Base-by-base conservation (phyloP, 2,329 filamentous ascomycete species). In the Arthrinium phaeospermum region DNA sequence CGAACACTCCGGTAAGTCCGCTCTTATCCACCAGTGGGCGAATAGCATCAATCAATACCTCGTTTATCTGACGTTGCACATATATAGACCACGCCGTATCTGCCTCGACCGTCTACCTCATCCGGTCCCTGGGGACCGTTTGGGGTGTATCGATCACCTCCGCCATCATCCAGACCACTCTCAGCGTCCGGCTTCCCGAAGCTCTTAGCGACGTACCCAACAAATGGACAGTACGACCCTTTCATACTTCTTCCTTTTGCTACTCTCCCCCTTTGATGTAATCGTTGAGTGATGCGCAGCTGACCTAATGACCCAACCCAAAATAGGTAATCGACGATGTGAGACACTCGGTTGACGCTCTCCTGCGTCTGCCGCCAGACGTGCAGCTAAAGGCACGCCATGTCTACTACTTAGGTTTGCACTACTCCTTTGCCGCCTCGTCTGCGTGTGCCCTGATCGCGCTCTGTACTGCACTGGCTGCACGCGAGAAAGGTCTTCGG, bases 71-170 rank as follows among this genome's bases (percentile, higher is more conserved):
- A 37, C 22, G 7, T n/a, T 41, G 19, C 34, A n/a, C 19, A n/a
- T 16, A 34, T 49, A 22, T 14, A 91, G 90, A 91, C 70, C 89
- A 92, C 76, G 89, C 90, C 14, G 89, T 91, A 1, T 88, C 87
- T 0, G 86, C 90, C 2, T 91, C 89, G 1, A 91, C 88, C 0
- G 87, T 91, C 8, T 92, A 92, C 77, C 84, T 92, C 27, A 86
- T 92, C 61, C 87, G 90, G 37, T 91, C 89, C 0, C 81, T 92
- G 3, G 90, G 90, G 1, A 88, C 86, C 0, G 90, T 92, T 22
- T 92, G 89, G 86, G 90, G 90, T 13, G 90, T 92, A 1, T 90
- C 90, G 0, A 83, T 90, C 47, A 89, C 89, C 0, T 90, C 90
- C 12, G 86, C 90, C 8, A 89, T 92, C 64, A 84, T 91, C 46